Evolutionary conservation across 116 monocot species (phyloP).

Genomic region (Posidonia oceanica): DNA sequence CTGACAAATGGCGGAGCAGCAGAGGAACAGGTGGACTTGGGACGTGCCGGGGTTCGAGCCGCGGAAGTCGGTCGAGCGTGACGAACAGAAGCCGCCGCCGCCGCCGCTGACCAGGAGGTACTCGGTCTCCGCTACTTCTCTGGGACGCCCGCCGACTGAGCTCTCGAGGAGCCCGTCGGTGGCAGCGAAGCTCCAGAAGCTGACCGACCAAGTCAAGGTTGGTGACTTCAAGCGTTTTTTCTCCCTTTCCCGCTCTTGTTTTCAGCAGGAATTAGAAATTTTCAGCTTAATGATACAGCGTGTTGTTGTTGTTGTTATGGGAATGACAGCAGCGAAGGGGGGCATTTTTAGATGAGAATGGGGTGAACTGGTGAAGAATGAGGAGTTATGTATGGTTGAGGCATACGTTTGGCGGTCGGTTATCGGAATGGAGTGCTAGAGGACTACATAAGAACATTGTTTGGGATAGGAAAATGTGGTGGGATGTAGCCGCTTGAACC

Average conservation of each 20-base stretch:
- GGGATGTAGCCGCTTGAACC: background rate
- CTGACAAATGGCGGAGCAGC: slow-evolving; percentile 23
- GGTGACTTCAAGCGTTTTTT: background rate
- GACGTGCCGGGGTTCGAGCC: slow-evolving; percentile 84
- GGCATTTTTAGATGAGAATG: too few relatives aligned
- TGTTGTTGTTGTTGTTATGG: background rate
- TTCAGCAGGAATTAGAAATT: too few relatives aligned
- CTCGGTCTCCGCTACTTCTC: slow-evolving; percentile 31
- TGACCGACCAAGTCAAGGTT: slow-evolving; percentile 86
- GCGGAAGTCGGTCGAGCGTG: slow-evolving; percentile 24
- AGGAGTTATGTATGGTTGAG: too few relatives aligned
- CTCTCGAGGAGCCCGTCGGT: slow-evolving; percentile 15
- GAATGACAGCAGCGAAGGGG: too few relatives aligned
- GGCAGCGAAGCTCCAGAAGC: slow-evolving; percentile 39
- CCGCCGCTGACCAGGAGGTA: slow-evolving; percentile 23
- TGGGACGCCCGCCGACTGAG: slow-evolving; percentile 11
- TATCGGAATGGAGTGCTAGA: background rate
- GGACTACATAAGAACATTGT: background rate
- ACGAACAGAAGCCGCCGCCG: slow-evolving; percentile 7
- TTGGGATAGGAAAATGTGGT: background rate
- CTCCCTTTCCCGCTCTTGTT: too few relatives aligned
- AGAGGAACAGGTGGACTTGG: slow-evolving; percentile 82
- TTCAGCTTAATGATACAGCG: too few relatives aligned
- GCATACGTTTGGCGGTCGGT: background rate
- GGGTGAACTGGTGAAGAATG: too few relatives aligned